Base-by-base conservation (phyloP, 2,329 filamentous ascomycete genomes). In the Cladophialophora yegresii region DNA sequence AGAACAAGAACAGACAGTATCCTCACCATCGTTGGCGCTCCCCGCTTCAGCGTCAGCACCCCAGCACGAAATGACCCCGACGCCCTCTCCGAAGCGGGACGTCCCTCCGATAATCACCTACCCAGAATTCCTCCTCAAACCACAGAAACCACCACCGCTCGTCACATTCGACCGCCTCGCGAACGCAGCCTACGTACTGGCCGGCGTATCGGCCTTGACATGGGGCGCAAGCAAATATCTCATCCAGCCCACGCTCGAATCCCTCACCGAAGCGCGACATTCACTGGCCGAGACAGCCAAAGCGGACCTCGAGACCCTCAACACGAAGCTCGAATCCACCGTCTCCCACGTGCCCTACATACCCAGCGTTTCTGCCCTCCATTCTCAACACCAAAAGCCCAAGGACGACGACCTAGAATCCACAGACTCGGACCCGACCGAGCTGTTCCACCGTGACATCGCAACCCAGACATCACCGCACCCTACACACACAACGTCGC, bases 101-200 rank as follows among this genome's bases (percentile, higher is more conserved):
- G 74, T 83, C 26, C 82, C 85, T 20, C 86, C 86, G 4, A 87
- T 89, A 63, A 86, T 89, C 67, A 88, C 86, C 53, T 89, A 89
- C 71, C 86, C 86, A 3, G 86, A 89, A 73, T 88, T 88, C 70
- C 81, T 88, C 47, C 77, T 85, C 51, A 80, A 86, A 66, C 78
- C 84, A 9, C 78, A 81, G 67, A 85, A 85, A 68, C 84, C 84
- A 9, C 84, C 85, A 13, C 85, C 86, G 0, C 79, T 88, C 20
- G 82, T 88, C 33, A 87, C 85, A 6, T 79, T 85, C 56, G 75
- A 77, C n/a, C 81, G 81, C 36, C 76, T 88, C 4, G 71, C 85
- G 33, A 85, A 81, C 68, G 84, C 85, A 2, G 76, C 84, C 61
- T 88, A 88, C 67, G 77, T 81, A 22, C 79, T 84, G 10, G 82